Percentiles rank a stretch among this genome's conserved stretches.
These are phyloP conservation scores for Nicotiana sylvestris DNA, from an alignment of 257 asterid genomes.

Conservation along the genomic window DNA sequence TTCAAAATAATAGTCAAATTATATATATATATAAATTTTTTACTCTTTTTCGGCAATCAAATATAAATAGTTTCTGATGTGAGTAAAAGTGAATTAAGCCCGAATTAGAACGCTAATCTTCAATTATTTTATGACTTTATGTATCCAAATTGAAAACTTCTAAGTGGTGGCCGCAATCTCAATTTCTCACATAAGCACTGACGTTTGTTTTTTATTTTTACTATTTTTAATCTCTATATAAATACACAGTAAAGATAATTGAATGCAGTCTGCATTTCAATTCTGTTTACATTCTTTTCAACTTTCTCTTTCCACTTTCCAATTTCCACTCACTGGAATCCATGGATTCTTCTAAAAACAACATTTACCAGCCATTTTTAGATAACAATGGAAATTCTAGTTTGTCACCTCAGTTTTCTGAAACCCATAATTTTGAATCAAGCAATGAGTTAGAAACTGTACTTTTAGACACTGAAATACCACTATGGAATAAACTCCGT, in stretches of 20 bases:
- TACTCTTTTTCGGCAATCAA: too few species aligned
- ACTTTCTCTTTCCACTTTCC: background rate
- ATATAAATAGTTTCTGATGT: too few species aligned
- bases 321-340: background rate
- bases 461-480: background rate
- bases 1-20: too few species aligned
- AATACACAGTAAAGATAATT: background rate
- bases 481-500: background rate
- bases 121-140: background rate
- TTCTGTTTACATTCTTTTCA: too few species aligned
- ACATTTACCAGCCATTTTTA: background rate
- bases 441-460: conserved; percentile 15
- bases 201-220: background rate
- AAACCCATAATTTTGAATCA: background rate
- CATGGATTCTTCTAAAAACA: conserved; percentile 4
- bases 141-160: background rate
- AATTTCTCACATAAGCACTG: background rate
- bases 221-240: background rate
- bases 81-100: too few species aligned
- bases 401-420: background rate
- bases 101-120: background rate
- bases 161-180: background rate
- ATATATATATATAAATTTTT: too few species aligned
- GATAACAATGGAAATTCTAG: background rate
- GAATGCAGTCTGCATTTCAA: background rate